These are phyloP conservation scores for Fusarium bulbicola DNA, from an alignment of 2,329 filamentous ascomycete species.

Conservation along the genomic window DNA sequence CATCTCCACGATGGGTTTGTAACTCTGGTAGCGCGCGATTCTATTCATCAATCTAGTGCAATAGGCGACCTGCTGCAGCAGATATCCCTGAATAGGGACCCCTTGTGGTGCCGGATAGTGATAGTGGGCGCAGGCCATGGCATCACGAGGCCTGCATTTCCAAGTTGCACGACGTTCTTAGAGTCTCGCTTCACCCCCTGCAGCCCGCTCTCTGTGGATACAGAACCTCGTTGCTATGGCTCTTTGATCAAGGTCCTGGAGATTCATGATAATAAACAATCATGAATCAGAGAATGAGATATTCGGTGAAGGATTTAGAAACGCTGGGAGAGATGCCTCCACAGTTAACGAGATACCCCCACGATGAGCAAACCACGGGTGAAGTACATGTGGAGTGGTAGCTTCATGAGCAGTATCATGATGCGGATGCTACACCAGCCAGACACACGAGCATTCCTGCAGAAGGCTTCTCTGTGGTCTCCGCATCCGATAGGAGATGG, in stretches of 20 bases:
- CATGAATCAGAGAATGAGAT: neutral
- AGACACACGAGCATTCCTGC: slow-evolving; percentile 28
- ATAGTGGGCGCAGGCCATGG: slow-evolving; percentile 29
- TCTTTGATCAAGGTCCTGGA: slow-evolving; percentile 12
- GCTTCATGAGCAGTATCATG: slow-evolving; percentile 30
- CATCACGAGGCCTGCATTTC: slow-evolving; percentile 38
- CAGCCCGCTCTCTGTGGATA: slow-evolving; percentile 31
- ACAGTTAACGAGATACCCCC: slow-evolving; percentile 19
- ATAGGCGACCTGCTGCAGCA: slow-evolving; percentile 25
- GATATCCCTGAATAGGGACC: slow-evolving; percentile 24
- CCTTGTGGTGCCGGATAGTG: slow-evolving; percentile 18
- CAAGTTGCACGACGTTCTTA: slow-evolving; percentile 31
- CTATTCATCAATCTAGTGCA: slow-evolving; percentile 19
- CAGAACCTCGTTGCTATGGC: slow-evolving; percentile 28
- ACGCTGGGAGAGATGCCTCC: neutral
- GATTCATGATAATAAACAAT: slow-evolving; percentile 25
- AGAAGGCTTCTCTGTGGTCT: slow-evolving; percentile 15
- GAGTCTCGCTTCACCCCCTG: slow-evolving; percentile 35
- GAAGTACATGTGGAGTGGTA: slow-evolving; percentile 29
- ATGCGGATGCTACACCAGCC: slow-evolving; percentile 32
- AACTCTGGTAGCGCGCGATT: slow-evolving; percentile 5
- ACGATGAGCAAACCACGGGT: slow-evolving; percentile 9
- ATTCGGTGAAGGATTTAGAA: slow-evolving; percentile 4
- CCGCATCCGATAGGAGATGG: slow-evolving; percentile 38
- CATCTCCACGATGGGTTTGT: slow-evolving; percentile 21